Percentiles rank a stretch among this genome's conserved stretches.
These are phyloP conservation scores for Cyclotella sp. DNA, from an alignment of 108 stramenopile species.

Conservation along the genomic window DNA sequence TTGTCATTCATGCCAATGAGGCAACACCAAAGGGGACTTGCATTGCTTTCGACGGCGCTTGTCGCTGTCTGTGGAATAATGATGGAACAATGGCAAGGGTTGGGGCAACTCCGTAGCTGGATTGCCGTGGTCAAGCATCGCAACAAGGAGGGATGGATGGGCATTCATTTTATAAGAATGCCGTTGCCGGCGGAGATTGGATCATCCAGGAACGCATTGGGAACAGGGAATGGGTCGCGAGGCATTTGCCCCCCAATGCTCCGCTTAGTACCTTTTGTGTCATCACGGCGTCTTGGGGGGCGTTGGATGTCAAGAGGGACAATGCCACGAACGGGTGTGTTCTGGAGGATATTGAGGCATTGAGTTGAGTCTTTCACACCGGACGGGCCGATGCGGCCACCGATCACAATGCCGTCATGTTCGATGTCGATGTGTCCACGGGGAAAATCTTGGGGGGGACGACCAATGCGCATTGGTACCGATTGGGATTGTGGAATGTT, in stretches of 20 bases:
- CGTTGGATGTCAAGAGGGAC: conserved; percentile 52
- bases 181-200: conserved; percentile 95
- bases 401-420: conserved; percentile 96
- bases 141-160: conserved; percentile 98
- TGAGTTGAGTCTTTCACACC: conserved; percentile 96
- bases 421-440: conserved; percentile 92
- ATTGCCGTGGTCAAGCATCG: conserved; percentile 96
- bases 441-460: conserved; percentile 90
- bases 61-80: too few relatives aligned
- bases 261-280: conserved; percentile 98
- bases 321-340: conserved; percentile 4
- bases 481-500: conserved; percentile 71
- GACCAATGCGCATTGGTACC: conserved; percentile 98
- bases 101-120: too few relatives aligned
- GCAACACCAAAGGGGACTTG: too few relatives aligned
- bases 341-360: conserved; percentile 67
- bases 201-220: conserved; percentile 94
- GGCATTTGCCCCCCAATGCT: conserved; percentile 88
- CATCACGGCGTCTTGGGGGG: conserved; percentile 89
- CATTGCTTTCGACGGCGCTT: too few relatives aligned
- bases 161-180: conserved; percentile 95
- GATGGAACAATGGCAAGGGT: too few relatives aligned
- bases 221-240: conserved; percentile 81
- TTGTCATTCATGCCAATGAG: too few relatives aligned
- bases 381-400: conserved; percentile 91